These are phyloP conservation scores for Chlamydomonas urium DNA, from an alignment of 139 green algal species.

Conservation along the genomic window DNA sequence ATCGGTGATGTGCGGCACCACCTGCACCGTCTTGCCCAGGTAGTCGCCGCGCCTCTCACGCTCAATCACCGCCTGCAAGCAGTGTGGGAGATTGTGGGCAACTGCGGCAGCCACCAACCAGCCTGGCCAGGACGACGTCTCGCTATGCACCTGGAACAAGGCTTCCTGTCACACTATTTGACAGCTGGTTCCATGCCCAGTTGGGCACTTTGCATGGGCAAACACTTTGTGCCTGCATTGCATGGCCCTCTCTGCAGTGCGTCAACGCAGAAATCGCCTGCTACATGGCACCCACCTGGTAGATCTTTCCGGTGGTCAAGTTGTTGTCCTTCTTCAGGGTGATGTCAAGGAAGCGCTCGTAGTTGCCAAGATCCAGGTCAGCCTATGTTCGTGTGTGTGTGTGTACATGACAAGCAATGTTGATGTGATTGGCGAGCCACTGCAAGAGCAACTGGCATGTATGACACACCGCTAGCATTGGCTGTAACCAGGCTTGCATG, in stretches of 20 bases:
- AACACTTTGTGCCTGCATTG: no score
- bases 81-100: no score
- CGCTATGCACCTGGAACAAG: no score
- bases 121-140: no score
- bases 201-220: no score
- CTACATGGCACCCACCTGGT: conserved; percentile 71
- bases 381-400: conserved; percentile 32
- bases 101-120: no score
- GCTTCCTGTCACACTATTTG: no score
- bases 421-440: background rate
- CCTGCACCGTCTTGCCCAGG: conserved; percentile 97
- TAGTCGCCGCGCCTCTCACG: conserved; percentile 93
- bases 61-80: conserved; percentile 86
- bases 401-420: background rate
- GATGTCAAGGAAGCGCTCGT: conserved; percentile 98
- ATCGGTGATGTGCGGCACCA: conserved; percentile 96
- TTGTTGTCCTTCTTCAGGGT: conserved; percentile 96
- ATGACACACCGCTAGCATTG: no score
- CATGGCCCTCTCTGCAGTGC: no score
- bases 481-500: no score
- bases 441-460: no score
- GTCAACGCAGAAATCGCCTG: no score
- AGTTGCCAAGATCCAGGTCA: conserved; percentile 98
- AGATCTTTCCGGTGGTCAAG: conserved; percentile 97
- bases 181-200: background rate